Base-by-base conservation (phyloP, 225 moss, liverwort and hornwort species). In the Sphagnum tenellum region DNA sequence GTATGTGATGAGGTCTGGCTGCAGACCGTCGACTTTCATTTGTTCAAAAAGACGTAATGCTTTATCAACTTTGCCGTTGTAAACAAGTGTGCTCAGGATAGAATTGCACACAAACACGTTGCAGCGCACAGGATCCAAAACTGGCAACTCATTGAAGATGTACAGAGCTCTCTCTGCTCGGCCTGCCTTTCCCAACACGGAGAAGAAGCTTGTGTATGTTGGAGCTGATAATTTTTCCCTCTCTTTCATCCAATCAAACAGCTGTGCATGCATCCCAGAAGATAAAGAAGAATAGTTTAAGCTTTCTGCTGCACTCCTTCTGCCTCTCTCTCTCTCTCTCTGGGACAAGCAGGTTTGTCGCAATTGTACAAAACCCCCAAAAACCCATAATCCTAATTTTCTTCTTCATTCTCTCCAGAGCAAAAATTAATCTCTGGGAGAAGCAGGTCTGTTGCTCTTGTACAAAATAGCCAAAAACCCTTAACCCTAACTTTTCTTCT, bases 151-250 rank as follows among this genome's bases (percentile, higher is more conserved):
- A 68, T 62, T 68, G 48, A 81, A 90, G 57, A 53, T 79, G 46
- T 75, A 75, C 48, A 86, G 64, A 45, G 83, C 90, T 73, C 60
- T 79, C 62, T 80, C 85, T 46, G 78, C 70, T 72, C 72, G 81
- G n/a, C 90, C 81, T 51, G 81, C 76, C 75, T 90, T 88, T 50
- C 90, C 81, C 12, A 88, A 73, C 45, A 90, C 49, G 49, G 85
- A 88, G 59, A 90, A 86, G 67, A 79, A 88, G 77, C 88, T 88
- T 48, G 90, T 90, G 74, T 90, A 90, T 62, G 83, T 90, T 70
- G 90, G 90, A 67, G 90, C 81, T 61, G 77, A 86, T 45, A 88
- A 72, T 74, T 88, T 90, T 46, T 80, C 69, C 12, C 83, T 74
- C 74, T 71, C 69, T 75, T 88, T 83, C 90, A 90, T 90, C 77